Conservation (phyloP, 1,284 basidiomycete species). For the Ganoderma meredithae region DNA sequence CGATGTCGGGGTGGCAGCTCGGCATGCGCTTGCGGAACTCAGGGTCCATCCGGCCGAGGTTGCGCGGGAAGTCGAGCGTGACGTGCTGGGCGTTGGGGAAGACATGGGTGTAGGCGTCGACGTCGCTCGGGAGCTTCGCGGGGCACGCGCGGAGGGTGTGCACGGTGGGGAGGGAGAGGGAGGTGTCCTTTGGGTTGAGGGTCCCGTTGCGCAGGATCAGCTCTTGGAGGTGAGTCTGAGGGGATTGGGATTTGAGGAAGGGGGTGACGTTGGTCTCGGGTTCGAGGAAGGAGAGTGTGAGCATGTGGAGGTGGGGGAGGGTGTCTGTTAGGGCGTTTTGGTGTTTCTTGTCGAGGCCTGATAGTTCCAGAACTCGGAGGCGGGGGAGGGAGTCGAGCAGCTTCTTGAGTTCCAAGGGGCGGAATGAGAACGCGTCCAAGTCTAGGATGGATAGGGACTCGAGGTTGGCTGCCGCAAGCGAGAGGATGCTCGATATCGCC, state of each 20-base stretch:
- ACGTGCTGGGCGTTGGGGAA: background rate
- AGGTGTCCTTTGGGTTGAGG: background rate
- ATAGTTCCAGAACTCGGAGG: background rate
- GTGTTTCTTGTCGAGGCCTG: background rate
- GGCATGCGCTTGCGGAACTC: background rate
- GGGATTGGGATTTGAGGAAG: background rate
- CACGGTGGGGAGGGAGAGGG: background rate
- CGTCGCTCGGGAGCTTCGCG: background rate
- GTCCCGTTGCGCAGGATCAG: background rate
- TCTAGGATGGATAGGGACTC: background rate
- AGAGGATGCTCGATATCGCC: background rate
- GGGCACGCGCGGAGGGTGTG: background rate
- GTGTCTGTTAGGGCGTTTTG: background rate
- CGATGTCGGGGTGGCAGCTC: background rate
- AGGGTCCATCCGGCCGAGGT: background rate
- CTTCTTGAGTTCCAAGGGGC: constrained; percentile 1
- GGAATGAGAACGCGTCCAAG: background rate
- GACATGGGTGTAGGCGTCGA: background rate
- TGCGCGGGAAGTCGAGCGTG: background rate
- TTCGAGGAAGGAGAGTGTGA: background rate
- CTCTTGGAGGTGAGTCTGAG: background rate
- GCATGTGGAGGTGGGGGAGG: background rate
- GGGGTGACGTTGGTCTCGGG: background rate
- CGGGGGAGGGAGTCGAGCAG: background rate
- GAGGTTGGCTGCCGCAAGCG: background rate